Conservation (phyloP, 345 rosid genomes). For the Melaleuca quinquenervia region DNA sequence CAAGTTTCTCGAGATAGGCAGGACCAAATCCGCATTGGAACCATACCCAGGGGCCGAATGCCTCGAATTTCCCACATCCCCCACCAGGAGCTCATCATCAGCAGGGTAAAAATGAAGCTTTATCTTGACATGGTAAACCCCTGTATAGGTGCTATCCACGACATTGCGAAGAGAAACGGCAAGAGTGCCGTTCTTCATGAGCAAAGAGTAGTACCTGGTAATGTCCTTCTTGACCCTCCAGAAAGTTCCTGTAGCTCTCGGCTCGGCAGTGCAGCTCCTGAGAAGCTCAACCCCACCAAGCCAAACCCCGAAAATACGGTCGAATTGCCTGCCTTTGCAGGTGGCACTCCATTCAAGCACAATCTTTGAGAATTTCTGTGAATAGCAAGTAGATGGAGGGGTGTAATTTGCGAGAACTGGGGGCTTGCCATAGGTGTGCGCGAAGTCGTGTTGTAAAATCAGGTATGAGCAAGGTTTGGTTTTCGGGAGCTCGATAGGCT, state of each 20-base stretch:
- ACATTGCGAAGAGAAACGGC: slow-evolving; percentile 66
- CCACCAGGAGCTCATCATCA: neutral
- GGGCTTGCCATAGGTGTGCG: slow-evolving; percentile 49
- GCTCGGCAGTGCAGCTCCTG: slow-evolving; percentile 95
- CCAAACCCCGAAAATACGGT: slow-evolving; percentile 88
- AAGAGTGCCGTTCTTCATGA: slow-evolving; percentile 42
- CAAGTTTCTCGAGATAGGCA: slow-evolving; percentile 59
- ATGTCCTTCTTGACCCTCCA: slow-evolving; percentile 81
- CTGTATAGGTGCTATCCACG: slow-evolving; percentile 56
- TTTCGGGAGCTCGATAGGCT: slow-evolving; percentile 32
- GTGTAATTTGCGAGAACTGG: slow-evolving; percentile 63
- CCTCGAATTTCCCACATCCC: neutral
- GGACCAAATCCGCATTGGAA: slow-evolving; percentile 59
- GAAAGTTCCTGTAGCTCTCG: slow-evolving; percentile 47
- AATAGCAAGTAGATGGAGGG: slow-evolving; percentile 49
- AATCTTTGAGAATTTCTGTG: slow-evolving; percentile 47
- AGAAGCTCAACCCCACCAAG: slow-evolving; percentile 83
- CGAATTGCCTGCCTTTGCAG: slow-evolving; percentile 66
- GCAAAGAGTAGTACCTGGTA: slow-evolving; percentile 63
- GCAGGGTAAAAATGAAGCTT: slow-evolving; percentile 56
- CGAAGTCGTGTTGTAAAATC: slow-evolving; percentile 66
- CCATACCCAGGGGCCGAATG: slow-evolving; percentile 2
- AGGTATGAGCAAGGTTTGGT: slow-evolving; percentile 38
- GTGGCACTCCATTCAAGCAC: slow-evolving; percentile 79
- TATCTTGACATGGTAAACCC: slow-evolving; percentile 65